These are phyloP conservation scores for Dryas integrifolia DNA, from an alignment of 331 rosid genomes.

Conservation along the genomic window DNA sequence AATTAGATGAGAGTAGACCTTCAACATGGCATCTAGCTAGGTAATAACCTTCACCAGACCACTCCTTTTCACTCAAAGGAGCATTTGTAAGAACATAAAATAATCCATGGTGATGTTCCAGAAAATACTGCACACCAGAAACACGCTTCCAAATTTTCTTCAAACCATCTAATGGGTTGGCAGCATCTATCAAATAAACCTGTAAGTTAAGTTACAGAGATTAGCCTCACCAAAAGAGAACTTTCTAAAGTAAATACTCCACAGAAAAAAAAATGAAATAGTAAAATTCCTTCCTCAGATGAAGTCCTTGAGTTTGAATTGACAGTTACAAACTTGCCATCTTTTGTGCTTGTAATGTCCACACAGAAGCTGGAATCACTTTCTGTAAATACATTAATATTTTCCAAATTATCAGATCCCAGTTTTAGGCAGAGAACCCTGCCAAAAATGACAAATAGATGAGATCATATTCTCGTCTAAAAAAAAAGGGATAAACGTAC, in stretches of 20 bases:
- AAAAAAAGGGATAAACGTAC: background rate
- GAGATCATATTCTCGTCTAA: background rate
- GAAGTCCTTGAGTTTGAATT: conserved; percentile 99
- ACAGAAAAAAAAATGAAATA: conserved; percentile 22
- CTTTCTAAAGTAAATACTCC: conserved; percentile 5
- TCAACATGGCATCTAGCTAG: conserved; percentile 59
- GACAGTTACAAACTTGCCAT: conserved; percentile 91
- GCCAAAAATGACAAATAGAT: conserved; percentile 19
- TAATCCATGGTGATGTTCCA: conserved; percentile 82
- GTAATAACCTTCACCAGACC: conserved; percentile 69
- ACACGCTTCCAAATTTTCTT: conserved; percentile 63
- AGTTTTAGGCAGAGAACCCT: conserved; percentile 73
- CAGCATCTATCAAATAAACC: conserved; percentile 75
- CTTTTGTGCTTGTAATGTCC: conserved; percentile 92
- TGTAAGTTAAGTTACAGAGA: conserved; percentile 42
- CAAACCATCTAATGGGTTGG: conserved; percentile 58
- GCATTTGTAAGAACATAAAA: conserved; percentile 87
- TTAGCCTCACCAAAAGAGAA: conserved; percentile 32
- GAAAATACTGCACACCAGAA: conserved; percentile 69
- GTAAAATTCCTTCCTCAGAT: conserved; percentile 87
- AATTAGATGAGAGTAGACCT: conserved; percentile 54
- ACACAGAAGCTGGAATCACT: conserved; percentile 77
- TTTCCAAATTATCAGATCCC: conserved; percentile 41
- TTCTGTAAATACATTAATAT: conserved; percentile 60
- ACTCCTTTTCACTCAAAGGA: conserved; percentile 46